A percentile compares a stretch with the other conserved stretches of the same genome.
These are phyloP conservation scores for Geotrichum candidum DNA, from an alignment of 1,139 yeast species.

Conservation along the genomic window DNA sequence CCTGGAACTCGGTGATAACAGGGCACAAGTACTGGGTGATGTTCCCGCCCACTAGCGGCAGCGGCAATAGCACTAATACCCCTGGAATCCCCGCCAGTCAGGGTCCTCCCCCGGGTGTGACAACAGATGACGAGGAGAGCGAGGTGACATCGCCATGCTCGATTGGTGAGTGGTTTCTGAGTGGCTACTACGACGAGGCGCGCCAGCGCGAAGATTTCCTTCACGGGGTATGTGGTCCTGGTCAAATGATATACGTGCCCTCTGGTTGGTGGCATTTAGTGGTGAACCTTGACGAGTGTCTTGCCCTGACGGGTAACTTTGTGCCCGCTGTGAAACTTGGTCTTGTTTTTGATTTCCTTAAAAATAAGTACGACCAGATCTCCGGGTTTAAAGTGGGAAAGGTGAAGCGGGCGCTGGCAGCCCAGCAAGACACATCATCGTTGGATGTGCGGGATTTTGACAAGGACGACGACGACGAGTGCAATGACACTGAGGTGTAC, in stretches of 20 bases:
- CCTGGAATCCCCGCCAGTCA: constrained; percentile 17
- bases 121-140: constrained; percentile 67
- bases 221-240: constrained; percentile 71
- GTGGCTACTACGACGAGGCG: constrained; percentile 72
- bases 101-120: constrained; percentile 77
- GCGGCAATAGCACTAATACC: not conserved
- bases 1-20: constrained; percentile 76
- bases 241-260: constrained; percentile 84
- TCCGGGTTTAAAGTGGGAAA: constrained; percentile 57
- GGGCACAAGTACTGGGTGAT: constrained; percentile 85
- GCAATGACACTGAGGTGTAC: not conserved
- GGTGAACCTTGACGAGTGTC: constrained; percentile 73
- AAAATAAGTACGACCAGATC: constrained; percentile 60
- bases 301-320: constrained; percentile 76
- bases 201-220: constrained; percentile 38
- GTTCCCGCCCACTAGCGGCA: constrained; percentile 55
- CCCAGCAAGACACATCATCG: not conserved
- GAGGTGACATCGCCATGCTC: constrained; percentile 92
- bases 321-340: constrained; percentile 57
- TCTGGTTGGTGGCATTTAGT: constrained; percentile 97
- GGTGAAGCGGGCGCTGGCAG: constrained; percentile 8
- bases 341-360: constrained; percentile 60
- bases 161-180: constrained; percentile 81
- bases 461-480: constrained; percentile 12
- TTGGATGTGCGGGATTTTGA: constrained; percentile 1